A percentile compares a stretch with the other conserved stretches of the same genome.
Conservation (phyloP, 768 basidiomycete species). For the Chalciporus sphaerocephalus region DNA sequence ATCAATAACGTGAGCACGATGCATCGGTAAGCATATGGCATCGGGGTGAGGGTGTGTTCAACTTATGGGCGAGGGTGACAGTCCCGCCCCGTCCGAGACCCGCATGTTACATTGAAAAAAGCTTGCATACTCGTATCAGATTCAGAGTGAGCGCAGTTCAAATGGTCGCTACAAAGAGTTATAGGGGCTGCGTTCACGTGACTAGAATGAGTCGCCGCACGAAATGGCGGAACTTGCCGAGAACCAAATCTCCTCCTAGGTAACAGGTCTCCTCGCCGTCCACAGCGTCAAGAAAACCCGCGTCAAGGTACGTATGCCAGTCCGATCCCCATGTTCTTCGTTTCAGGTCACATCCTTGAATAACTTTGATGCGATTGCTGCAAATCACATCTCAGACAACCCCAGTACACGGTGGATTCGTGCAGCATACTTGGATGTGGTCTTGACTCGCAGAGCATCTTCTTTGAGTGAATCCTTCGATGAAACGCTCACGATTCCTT, state of each 20-base stretch:
- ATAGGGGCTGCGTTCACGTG: background rate
- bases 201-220: conserved; percentile 27
- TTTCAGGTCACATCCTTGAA: background rate
- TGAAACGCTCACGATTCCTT: conserved; percentile 13
- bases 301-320: conserved; percentile 30
- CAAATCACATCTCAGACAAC: conserved; percentile 1
- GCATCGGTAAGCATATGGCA: too few species aligned
- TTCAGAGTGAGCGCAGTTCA: too few species aligned
- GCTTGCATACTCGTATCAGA: too few species aligned
- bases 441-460: background rate
- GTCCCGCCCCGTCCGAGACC: too few species aligned
- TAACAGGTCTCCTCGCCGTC: conserved; percentile 13
- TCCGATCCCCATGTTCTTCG: conserved; percentile 1
- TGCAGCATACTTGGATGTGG: conserved; percentile 16
- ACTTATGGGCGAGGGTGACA: too few species aligned
- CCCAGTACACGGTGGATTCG: conserved; percentile 22
- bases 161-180: too few species aligned
- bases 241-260: background rate
- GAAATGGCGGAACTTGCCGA: conserved; percentile 26
- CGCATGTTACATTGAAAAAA: too few species aligned
- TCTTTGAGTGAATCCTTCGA: background rate
- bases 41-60: too few species aligned
- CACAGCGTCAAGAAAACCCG: conserved; percentile 30
- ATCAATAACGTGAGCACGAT: too few species aligned
- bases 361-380: background rate